Conservation (phyloP, 805 yeast species). For the Cyberlindnera misumaiensis region DNA sequence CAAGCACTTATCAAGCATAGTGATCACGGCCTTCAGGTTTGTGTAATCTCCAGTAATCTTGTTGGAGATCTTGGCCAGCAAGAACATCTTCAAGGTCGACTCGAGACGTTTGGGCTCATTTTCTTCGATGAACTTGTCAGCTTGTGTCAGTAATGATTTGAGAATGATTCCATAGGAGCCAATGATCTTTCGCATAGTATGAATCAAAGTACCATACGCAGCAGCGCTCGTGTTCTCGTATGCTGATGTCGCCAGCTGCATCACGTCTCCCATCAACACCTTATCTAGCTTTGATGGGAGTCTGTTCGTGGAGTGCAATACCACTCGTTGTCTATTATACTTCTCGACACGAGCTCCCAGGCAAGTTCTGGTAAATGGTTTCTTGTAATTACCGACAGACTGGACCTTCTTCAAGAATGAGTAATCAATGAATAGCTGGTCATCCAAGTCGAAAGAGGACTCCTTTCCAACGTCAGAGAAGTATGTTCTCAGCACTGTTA, state of each 20-base stretch:
- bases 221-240: constrained; percentile 63
- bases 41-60: constrained; percentile 52
- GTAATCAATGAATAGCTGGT: constrained; percentile 46
- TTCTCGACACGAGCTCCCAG: constrained; percentile 69
- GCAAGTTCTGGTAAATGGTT: constrained; percentile 71
- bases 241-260: constrained; percentile 56
- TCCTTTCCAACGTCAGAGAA: constrained; percentile 76
- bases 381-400: constrained; percentile 52
- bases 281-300: constrained; percentile 62
- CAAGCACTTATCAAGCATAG: constrained; percentile 47
- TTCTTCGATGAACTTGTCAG: constrained; percentile 41
- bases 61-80: constrained; percentile 48
- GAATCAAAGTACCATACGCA: constrained; percentile 62
- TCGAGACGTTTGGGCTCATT: constrained; percentile 51
- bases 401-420: constrained; percentile 53
- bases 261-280: constrained; percentile 56
- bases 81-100: constrained; percentile 56
- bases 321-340: constrained; percentile 68
- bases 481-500: constrained; percentile 68
- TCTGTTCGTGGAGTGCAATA: constrained; percentile 66
- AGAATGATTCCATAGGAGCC: constrained; percentile 57
- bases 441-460: constrained; percentile 49
- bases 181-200: constrained; percentile 62
- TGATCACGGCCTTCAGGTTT: constrained; percentile 41
- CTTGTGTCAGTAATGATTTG: constrained; percentile 39